Base-by-base conservation (phyloP, 768 basidiomycete genomes). In the Pluteus cervinus region DNA sequence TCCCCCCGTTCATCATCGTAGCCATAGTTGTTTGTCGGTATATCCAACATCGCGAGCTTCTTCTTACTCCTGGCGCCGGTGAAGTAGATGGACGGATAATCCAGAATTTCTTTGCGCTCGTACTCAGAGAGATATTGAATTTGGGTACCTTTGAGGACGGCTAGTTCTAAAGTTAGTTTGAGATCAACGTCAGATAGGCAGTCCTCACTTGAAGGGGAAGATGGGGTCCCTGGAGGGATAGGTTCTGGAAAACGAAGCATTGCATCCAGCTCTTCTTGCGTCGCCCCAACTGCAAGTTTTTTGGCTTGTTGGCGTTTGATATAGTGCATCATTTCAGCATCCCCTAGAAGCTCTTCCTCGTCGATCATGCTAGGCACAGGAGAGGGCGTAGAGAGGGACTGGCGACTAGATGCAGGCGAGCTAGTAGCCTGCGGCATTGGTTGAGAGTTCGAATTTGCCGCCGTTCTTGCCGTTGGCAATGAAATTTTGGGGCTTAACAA, bases 1-100 rank as follows among this genome's bases (percentile, higher is more conserved):
- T 99, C 96, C 23, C 96, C 96, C 22, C 96, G 83, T 20, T 99
- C 96, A 55, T 99, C 96, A 55, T 99, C 96, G 50, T 93, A 99
- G 20, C 96, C 87, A 52, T 85, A 78, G 58, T 99, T 99, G 58
- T 92, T 91, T 14, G 75, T 71, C 5, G 83, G 58, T 45, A 76
- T 72, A 37, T 89, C 84, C 6, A 70, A 65, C 17, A 76, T 77
- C 1, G 91, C 89, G 41, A 65, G 71, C 54, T 90, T 91, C 71
- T 97, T 97, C 53, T 78, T 79, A 53, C 83, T 86, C 41, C 73
- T 71, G 5, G 77, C 74, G 20, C 92, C 93, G 37, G 85, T 65
- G 52, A 66, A 94, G 59, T 90, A 97, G 21, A 97, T 79, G 7
- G 75, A 68, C 8, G 84, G 75, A 58, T 80, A 91, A 43, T 97